phyloP scores from a whole-genome alignment of 148 eudicot species.

The Fallopia convolvulus region DNA sequence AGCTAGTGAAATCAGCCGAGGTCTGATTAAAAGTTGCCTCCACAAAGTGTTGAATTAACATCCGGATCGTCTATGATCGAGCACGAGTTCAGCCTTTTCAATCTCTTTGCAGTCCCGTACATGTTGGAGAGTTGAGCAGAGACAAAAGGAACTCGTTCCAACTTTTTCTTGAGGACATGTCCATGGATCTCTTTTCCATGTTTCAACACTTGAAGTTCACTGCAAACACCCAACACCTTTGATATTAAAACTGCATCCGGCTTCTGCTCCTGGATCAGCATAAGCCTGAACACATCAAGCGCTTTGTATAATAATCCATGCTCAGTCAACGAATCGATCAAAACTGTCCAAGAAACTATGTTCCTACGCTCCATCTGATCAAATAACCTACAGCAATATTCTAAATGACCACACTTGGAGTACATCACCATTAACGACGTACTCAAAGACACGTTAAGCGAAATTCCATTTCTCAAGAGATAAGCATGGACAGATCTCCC shows the following conservation, averaged over 20 bases:
- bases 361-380: constrained; percentile 45
- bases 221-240: constrained; percentile 45
- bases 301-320: constrained; percentile 40
- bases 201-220: constrained; percentile 33
- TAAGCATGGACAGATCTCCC: constrained; percentile 77
- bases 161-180: constrained; percentile 50
- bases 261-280: constrained; percentile 67
- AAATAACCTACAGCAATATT: constrained; percentile 44
- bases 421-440: constrained; percentile 89
- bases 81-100: constrained; percentile 46
- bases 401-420: constrained; percentile 58
- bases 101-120: constrained; percentile 60
- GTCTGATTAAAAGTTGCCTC: background rate
- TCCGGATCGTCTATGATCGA: constrained; percentile 17
- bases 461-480: constrained; percentile 48
- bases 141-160: constrained; percentile 43
- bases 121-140: constrained; percentile 48
- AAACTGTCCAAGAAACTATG: constrained; percentile 80
- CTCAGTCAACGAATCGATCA: constrained; percentile 49
- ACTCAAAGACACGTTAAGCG: constrained; percentile 50
- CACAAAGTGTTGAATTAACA: background rate
- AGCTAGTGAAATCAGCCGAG: background rate
- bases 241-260: constrained; percentile 63
- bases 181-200: constrained; percentile 77
- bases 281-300: constrained; percentile 53